Conservation (phyloP, 2,329 filamentous ascomycete species). For the Zelopaecilomyces penicillatus region DNA sequence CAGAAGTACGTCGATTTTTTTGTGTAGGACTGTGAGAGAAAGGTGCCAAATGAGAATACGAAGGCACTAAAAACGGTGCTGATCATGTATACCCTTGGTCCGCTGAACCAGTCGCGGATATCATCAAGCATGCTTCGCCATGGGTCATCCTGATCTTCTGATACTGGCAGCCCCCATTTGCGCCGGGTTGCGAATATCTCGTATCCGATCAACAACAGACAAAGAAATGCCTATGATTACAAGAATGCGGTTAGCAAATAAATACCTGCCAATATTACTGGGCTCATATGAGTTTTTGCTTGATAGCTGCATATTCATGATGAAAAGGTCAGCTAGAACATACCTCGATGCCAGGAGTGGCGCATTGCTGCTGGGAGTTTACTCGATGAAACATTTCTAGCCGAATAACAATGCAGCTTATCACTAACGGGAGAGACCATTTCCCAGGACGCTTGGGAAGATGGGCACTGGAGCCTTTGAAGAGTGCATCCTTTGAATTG, state of each 20-base stretch:
- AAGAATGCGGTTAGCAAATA: not conserved
- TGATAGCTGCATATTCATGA: no score
- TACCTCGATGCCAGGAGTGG: constrained; percentile 41
- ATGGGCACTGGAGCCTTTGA: constrained; percentile 25
- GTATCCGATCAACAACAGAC: constrained; percentile 35
- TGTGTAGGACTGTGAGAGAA: constrained; percentile 28
- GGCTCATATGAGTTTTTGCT: no score
- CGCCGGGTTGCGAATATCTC: constrained; percentile 32
- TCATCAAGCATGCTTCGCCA: constrained; percentile 42
- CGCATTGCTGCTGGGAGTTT: constrained; percentile 41
- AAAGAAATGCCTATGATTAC: constrained; percentile 35
- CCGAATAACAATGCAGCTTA: constrained; percentile 37
- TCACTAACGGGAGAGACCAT: constrained; percentile 35
- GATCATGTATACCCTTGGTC: constrained; percentile 28
- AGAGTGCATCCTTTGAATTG: constrained; percentile 15
- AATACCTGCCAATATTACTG: not conserved
- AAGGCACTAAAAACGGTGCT: constrained; percentile 27
- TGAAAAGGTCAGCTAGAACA: not conserved
- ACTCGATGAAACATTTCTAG: constrained; percentile 40
- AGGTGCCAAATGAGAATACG: constrained; percentile 36
- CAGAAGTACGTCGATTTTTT: constrained; percentile 44
- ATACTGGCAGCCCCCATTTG: constrained; percentile 20
- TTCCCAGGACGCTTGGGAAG: constrained; percentile 39
- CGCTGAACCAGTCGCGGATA: constrained; percentile 36
- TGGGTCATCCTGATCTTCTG: constrained; percentile 35